Conservation (phyloP, 2,329 filamentous ascomycete species). For the Coniochaeta pulveracea region DNA sequence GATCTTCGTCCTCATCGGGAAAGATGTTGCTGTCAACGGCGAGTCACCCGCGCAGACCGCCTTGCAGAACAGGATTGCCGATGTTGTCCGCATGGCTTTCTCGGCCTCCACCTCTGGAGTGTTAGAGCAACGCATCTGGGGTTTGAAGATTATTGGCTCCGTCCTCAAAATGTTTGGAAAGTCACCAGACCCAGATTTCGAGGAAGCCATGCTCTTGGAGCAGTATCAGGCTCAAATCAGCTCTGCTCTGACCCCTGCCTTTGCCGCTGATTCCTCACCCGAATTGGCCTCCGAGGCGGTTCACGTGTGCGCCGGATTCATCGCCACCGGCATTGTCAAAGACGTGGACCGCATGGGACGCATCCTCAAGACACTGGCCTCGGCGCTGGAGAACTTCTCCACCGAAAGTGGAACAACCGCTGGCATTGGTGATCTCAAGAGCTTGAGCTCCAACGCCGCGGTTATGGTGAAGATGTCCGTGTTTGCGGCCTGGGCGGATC, state of each 20-base stretch:
- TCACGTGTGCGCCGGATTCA: slow-evolving; percentile 96
- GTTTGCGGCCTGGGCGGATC: slow-evolving; percentile 92
- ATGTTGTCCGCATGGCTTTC: slow-evolving; percentile 94
- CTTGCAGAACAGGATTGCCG: slow-evolving; percentile 73
- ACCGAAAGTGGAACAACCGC: slow-evolving; percentile 62
- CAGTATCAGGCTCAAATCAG: slow-evolving; percentile 98
- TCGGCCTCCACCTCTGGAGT: slow-evolving; percentile 93
- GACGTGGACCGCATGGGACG: slow-evolving; percentile 98
- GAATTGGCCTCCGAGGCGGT: slow-evolving; percentile 93
- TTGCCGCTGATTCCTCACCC: slow-evolving; percentile 89
- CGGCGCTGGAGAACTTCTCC: slow-evolving; percentile 85
- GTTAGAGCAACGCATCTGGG: slow-evolving; percentile 79
- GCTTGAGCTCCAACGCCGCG: slow-evolving; percentile 87
- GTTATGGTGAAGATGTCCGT: slow-evolving; percentile 98
- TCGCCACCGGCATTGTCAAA: slow-evolving; percentile 92
- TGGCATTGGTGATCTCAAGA: slow-evolving; percentile 84
- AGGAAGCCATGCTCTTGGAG: slow-evolving; percentile 91
- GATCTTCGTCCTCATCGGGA: slow-evolving; percentile 66
- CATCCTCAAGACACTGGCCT: slow-evolving; percentile 86
- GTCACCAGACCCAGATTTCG: slow-evolving; percentile 89
- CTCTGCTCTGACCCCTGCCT: slow-evolving; percentile 89
- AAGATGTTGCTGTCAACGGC: slow-evolving; percentile 67
- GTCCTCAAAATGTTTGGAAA: slow-evolving; percentile 94
- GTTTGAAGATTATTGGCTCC: slow-evolving; percentile 86
- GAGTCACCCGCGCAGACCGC: slow-evolving; percentile 68